phyloP scores from a whole-genome alignment of 352 stramenopile species.

The Pythium myriotylum region DNA sequence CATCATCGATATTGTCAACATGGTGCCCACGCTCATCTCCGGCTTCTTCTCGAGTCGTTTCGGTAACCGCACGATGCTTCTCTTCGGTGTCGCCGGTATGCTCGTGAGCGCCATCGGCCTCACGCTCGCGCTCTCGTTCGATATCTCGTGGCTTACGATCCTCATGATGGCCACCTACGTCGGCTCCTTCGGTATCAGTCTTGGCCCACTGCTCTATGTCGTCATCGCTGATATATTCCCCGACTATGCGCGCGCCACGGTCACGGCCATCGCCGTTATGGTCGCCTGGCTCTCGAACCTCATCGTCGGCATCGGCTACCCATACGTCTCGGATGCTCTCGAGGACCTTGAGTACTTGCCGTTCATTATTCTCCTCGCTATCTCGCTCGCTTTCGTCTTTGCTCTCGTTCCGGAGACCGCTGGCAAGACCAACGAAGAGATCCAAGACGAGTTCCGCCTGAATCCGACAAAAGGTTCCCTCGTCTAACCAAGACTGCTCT shows the following conservation, averaged over 20 bases:
- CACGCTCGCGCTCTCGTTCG: constrained; percentile 46
- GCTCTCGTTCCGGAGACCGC: constrained; percentile 17
- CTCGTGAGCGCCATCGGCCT: constrained; percentile 49
- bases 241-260: constrained; percentile 38
- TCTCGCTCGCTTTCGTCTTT: constrained; percentile 12
- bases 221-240: constrained; percentile 62
- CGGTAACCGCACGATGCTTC: constrained; percentile 55
- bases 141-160: constrained; percentile 41
- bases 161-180: constrained; percentile 65
- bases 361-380: constrained; percentile 13
- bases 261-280: constrained; percentile 11
- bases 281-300: constrained; percentile 45
- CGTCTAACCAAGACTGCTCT: too few species aligned
- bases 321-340: constrained; percentile 47
- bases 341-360: constrained; percentile 38
- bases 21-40: constrained; percentile 38
- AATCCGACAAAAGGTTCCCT: background rate
- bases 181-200: constrained; percentile 61
- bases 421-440: constrained; percentile 19
- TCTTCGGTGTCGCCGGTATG: constrained; percentile 45
- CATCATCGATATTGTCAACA: constrained; percentile 48
- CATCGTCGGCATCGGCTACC: constrained; percentile 52
- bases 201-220: constrained; percentile 68
- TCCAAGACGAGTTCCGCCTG: constrained; percentile 17
- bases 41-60: constrained; percentile 47